phyloP scores from a whole-genome alignment of 176 grass and related monocot genomes.

The Musa itinerans region DNA sequence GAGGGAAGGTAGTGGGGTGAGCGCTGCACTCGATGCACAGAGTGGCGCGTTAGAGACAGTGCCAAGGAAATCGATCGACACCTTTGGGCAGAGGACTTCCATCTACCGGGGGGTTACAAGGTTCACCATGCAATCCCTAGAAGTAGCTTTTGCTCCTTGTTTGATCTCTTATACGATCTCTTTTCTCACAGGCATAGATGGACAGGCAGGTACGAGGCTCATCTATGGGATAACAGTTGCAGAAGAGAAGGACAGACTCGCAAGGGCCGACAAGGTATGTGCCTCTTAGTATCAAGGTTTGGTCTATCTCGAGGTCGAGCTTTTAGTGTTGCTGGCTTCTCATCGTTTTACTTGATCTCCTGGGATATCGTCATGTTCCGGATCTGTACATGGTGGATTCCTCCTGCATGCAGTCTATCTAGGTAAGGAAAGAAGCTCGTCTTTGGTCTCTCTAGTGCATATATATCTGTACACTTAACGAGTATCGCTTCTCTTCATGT shows the following conservation, averaged over 20 bases:
- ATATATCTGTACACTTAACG: too few species aligned
- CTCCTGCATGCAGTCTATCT: conserved; percentile 45
- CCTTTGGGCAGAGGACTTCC: conserved; percentile 68
- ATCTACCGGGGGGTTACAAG: conserved; percentile 69
- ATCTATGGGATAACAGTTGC: conserved; percentile 85
- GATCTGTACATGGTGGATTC: conserved; percentile 7
- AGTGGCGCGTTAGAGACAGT: conserved; percentile 31
- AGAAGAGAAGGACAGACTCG: conserved; percentile 75
- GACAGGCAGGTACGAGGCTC: conserved; percentile 74
- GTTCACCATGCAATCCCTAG: background rate
- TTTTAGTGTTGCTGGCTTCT: background rate
- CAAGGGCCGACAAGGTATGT: conserved; percentile 60
- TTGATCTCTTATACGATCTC: too few species aligned
- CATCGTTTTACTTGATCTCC: background rate
- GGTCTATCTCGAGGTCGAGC: background rate
- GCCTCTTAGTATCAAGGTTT: background rate
- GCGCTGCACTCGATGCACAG: conserved; percentile 15
- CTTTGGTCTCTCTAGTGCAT: background rate
- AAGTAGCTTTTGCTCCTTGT: background rate
- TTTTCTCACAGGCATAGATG: conserved; percentile 54
- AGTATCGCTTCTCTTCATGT: background rate
- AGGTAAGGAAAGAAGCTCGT: conserved; percentile 29
- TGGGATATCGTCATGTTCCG: background rate
- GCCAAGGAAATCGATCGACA: conserved; percentile 46
- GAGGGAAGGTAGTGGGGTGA: background rate